Conservation (phyloP, 1,139 yeast genomes). For the Sugiyamaella japonica region DNA sequence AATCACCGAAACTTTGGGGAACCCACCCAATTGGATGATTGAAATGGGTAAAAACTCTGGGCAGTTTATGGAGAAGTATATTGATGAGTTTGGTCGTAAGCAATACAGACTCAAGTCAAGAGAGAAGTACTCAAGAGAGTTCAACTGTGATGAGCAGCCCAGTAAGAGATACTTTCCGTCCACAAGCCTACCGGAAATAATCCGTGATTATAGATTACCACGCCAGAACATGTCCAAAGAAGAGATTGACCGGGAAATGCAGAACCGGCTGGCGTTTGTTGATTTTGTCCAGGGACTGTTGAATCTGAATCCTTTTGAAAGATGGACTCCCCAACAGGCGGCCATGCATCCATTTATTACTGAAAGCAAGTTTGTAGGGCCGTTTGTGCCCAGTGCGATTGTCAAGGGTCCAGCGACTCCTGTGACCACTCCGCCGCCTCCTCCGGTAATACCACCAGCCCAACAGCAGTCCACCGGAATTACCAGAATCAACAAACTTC, state of each 20-base stretch:
- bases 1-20: constrained; percentile 78
- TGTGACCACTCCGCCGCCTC: constrained; percentile 16
- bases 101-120: constrained; percentile 53
- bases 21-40: constrained; percentile 94
- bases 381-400: constrained; percentile 37
- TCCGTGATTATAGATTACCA: constrained; percentile 73
- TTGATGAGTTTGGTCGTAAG: constrained; percentile 41
- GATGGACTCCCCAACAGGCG: constrained; percentile 98
- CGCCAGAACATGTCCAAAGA: constrained; percentile 67
- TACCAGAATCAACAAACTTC: not conserved
- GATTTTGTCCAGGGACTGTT: constrained; percentile 79
- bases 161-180: constrained; percentile 84
- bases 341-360: constrained; percentile 86
- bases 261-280: constrained; percentile 66
- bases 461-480: not conserved
- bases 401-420: constrained; percentile 12
- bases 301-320: constrained; percentile 84
- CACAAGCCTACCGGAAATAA: constrained; percentile 67
- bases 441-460: not conserved
- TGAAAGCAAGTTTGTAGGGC: constrained; percentile 38
- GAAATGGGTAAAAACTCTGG: constrained; percentile 87
- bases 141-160: constrained; percentile 64
- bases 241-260: constrained; percentile 57
- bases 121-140: constrained; percentile 61
- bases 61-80: constrained; percentile 59